These are phyloP conservation scores for Plasmodium cynomolgi DNA, from an alignment of 169 alveolate species.

Conservation along the genomic window DNA sequence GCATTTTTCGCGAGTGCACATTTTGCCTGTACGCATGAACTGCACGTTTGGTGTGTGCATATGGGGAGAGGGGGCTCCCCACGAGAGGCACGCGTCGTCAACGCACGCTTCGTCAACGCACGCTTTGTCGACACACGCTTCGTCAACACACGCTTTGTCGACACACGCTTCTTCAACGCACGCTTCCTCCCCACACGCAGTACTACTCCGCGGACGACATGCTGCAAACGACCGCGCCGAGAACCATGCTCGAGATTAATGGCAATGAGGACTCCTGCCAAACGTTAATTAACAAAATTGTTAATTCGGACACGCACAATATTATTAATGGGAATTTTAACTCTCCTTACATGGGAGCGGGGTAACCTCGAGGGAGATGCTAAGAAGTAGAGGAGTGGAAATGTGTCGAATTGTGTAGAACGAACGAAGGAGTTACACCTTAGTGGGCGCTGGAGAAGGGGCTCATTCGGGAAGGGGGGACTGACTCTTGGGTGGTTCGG, in stretches of 20 bases:
- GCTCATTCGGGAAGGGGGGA: neutral
- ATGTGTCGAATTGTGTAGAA: neutral
- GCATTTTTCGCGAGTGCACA: neutral
- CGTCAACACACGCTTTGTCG: neutral
- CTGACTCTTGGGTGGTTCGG: neutral
- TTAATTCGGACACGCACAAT: conserved; percentile 61
- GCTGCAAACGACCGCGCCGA: conserved; percentile 74
- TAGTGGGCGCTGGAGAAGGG: no score
- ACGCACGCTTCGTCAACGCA: neutral
- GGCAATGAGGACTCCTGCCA: conserved; percentile 75
- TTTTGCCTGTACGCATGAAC: neutral
- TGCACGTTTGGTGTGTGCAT: neutral
- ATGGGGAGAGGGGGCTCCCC: neutral
- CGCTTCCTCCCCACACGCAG: conserved; percentile 2
- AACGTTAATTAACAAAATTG: conserved; percentile 58
- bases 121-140: neutral
- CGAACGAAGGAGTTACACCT: neutral
- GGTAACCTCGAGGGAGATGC: conserved; percentile 22
- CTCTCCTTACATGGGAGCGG: conserved; percentile 56
- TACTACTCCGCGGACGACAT: conserved; percentile 73
- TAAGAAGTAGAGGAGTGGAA: neutral
- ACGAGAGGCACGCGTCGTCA: neutral
- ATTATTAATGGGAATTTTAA: conserved; percentile 69
- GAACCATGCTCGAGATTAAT: conserved; percentile 72
- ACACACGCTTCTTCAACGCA: neutral